Base-by-base conservation (phyloP, 225 moss, liverwort and hornwort species). In the Pseudisothecium myosuroides region DNA sequence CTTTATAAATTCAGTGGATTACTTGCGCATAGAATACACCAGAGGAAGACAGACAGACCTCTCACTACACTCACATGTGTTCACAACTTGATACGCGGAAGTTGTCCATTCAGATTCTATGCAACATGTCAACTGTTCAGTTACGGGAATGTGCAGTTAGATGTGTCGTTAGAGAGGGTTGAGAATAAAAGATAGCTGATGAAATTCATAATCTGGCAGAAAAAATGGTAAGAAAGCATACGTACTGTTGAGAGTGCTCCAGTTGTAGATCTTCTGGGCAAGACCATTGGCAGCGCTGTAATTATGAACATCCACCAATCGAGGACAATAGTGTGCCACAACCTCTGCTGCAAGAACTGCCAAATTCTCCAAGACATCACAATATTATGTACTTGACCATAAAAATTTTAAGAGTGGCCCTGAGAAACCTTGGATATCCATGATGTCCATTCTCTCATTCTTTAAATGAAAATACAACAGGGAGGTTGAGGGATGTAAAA, bases 331-430 rank as follows among this genome's bases (percentile, higher is more conserved):
- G 89, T 99, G 96, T n/a, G 95, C 97, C 89, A 99, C 96, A 83
- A 99, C 99, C 93, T 99, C 99, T 66, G 99, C 99, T 65, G 96
- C 96, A 92, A 99, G 99, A 87, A 99, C 99, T 99, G 97, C 26
- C 78, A 87, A 31, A 55, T 55, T 66, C 41, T 79, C 65, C 87
- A 66, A 39, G 18, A 78, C n/a, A 60, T 60, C 23, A 31, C 61
- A 88, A 61, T n/a, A 28, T 81, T 81, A 81, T 43, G 5, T 31
- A 39, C 23, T 39, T 17, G 23, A 65, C 24, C 41, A 50, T 24
- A 50, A 76, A 29, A n/a, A 6, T 1, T 11, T 31, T 29, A 52
- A 52, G 23, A 49, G 6, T 54, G 64, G 6, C 12, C 29, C 36
- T 74, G 10, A 50, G n/a, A 39, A n/a, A 63, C 63, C 77, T 28